These are phyloP conservation scores for Schizosaccharomyces pombe DNA, from an alignment of 805 yeast genomes.

Conservation along the genomic window DNA sequence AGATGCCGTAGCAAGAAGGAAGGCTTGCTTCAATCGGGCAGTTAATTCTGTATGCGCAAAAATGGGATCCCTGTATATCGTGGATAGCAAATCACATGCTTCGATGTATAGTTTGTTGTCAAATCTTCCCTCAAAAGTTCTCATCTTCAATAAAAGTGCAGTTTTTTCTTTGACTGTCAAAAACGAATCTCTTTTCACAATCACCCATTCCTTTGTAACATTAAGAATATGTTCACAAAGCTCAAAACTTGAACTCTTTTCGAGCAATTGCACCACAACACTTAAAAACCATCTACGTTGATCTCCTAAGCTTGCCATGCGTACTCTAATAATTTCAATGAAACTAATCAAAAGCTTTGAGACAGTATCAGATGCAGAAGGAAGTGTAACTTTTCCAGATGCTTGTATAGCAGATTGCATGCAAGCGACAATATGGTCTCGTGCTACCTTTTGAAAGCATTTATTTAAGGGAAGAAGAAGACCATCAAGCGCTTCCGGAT, in stretches of 20 bases:
- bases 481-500: neutral
- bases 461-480: slow-evolving; percentile 15
- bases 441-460: slow-evolving; percentile 69
- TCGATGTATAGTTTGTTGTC: slow-evolving; percentile 54
- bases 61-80: slow-evolving; percentile 59
- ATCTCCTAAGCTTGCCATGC: slow-evolving; percentile 71
- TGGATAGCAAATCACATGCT: slow-evolving; percentile 67
- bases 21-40: slow-evolving; percentile 88
- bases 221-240: slow-evolving; percentile 51
- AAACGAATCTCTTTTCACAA: slow-evolving; percentile 56
- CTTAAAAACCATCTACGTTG: slow-evolving; percentile 76
- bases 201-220: slow-evolving; percentile 80
- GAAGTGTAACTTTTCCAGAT: neutral
- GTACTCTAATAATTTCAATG: slow-evolving; percentile 9
- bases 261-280: slow-evolving; percentile 69
- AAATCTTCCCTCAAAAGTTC: slow-evolving; percentile 65
- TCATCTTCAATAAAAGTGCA: slow-evolving; percentile 76
- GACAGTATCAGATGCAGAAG: neutral
- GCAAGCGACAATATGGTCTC: slow-evolving; percentile 31
- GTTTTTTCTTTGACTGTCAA: slow-evolving; percentile 94
- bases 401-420: neutral
- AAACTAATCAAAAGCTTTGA: neutral
- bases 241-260: slow-evolving; percentile 56
- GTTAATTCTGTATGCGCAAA: slow-evolving; percentile 71
- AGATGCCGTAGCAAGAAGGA: slow-evolving; percentile 73